Conservation (phyloP, 257 asterid genomes). For the Phtheirospermum japonicum region DNA sequence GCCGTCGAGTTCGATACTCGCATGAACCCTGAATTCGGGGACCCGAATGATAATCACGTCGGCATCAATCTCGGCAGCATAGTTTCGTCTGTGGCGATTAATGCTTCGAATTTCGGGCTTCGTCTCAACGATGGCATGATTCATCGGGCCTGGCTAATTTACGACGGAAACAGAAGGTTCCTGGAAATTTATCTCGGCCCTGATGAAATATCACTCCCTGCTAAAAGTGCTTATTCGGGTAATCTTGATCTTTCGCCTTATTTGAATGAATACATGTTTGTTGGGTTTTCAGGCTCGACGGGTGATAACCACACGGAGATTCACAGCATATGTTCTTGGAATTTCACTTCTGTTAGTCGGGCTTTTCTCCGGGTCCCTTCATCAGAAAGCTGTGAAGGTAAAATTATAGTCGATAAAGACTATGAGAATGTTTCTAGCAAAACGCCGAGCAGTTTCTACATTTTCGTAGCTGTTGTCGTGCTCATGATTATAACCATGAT, state of each 20-base stretch:
- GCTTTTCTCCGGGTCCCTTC: slow-evolving; percentile 67
- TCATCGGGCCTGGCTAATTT: slow-evolving; percentile 62
- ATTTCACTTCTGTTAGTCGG: slow-evolving; percentile 56
- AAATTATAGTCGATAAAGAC: slow-evolving; percentile 30
- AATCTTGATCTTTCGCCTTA: slow-evolving; percentile 58
- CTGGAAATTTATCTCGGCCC: slow-evolving; percentile 51
- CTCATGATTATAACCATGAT: slow-evolving; percentile 41
- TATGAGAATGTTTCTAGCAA: slow-evolving; percentile 27
- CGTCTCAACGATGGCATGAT: slow-evolving; percentile 51
- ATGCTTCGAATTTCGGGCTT: slow-evolving; percentile 53
- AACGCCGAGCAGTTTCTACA: slow-evolving; percentile 65
- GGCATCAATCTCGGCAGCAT: slow-evolving; percentile 78
- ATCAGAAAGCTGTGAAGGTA: slow-evolving; percentile 47
- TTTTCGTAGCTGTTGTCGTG: slow-evolving; percentile 52
- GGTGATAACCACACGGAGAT: slow-evolving; percentile 55
- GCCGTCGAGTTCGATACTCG: slow-evolving; percentile 62
- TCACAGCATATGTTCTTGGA: slow-evolving; percentile 67
- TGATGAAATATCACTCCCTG: slow-evolving; percentile 31
- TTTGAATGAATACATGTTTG: slow-evolving; percentile 74
- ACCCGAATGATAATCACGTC: slow-evolving; percentile 66
- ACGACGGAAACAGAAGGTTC: slow-evolving; percentile 40
- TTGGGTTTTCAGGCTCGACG: slow-evolving; percentile 75
- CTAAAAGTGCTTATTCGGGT: slow-evolving; percentile 44
- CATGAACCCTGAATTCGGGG: slow-evolving; percentile 62
- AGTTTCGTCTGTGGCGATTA: slow-evolving; percentile 43